A percentile compares a stretch with the other conserved stretches of the same genome.
Evolutionary conservation across 352 stramenopile genomes (phyloP).

Genomic region (Phytopythium delawarense): DNA sequence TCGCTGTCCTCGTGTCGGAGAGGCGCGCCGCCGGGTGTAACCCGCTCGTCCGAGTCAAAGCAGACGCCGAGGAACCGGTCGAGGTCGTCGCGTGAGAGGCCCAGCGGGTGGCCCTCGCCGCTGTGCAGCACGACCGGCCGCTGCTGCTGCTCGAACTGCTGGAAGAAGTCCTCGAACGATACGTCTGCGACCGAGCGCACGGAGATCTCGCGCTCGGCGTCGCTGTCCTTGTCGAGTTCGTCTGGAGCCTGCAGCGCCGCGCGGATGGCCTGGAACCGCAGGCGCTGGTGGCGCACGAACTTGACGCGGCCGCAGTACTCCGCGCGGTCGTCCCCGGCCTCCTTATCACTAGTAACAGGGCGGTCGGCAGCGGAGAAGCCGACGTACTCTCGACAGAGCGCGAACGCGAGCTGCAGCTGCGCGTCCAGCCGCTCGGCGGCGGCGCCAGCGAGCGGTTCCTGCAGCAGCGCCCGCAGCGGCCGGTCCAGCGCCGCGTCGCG

Average conservation of each 20-base stretch:
- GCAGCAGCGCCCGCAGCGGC: constrained; percentile 22
- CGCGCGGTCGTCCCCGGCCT: constrained; percentile 5
- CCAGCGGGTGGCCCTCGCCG: constrained; percentile 11
- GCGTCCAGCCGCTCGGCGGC: constrained; percentile 19
- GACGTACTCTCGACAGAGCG: constrained; percentile 27
- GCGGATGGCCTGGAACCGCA: constrained; percentile 25
- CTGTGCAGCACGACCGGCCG: constrained; percentile 32
- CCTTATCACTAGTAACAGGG: neutral
- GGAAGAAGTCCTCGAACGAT: constrained; percentile 65
- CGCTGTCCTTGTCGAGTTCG: neutral
- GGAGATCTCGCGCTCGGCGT: constrained; percentile 9
- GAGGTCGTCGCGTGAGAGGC: constrained; percentile 7
- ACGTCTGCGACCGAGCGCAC: constrained; percentile 15
- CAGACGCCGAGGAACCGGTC: constrained; percentile 14
- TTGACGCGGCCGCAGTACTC: constrained; percentile 44
- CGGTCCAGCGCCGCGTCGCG: constrained; percentile 21
- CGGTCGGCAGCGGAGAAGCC: constrained; percentile 13
- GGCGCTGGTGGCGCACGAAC: constrained; percentile 43
- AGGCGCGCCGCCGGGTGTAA: neutral
- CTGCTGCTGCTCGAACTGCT: constrained; percentile 35
- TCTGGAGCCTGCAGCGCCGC: constrained; percentile 12
- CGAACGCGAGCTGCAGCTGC: constrained; percentile 25
- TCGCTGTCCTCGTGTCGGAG: constrained; percentile 23
- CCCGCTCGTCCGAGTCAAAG: constrained; percentile 8
- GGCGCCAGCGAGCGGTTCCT: constrained; percentile 10